Evolutionary conservation across 179 eudicot genomes (phyloP).

Genomic region (Pouteria campechiana): DNA sequence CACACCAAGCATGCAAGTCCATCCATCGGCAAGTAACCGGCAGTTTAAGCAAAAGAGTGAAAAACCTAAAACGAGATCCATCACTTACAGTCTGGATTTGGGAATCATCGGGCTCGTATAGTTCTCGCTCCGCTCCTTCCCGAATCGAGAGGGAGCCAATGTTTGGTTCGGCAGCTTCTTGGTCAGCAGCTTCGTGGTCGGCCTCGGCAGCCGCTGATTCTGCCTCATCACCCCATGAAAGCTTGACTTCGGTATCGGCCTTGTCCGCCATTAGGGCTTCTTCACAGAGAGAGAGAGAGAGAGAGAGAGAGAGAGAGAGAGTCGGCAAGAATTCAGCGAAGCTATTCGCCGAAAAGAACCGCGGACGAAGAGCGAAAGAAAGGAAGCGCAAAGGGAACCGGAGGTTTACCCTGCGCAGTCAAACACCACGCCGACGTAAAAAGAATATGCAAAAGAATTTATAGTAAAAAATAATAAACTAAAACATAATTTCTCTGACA

Average conservation of each 20-base stretch:
- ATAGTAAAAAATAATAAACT: too few species aligned
- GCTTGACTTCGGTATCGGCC: not conserved
- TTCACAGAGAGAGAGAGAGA: not conserved
- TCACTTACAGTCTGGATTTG: slow-evolving; percentile 43
- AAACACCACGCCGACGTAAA: too few species aligned
- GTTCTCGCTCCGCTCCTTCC: slow-evolving; percentile 8
- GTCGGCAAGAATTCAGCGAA: not conserved
- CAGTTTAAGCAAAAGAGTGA: not conserved
- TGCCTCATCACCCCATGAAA: not conserved
- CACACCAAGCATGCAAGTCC: too few species aligned
- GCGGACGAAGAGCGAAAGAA: too few species aligned
- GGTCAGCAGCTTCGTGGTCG: slow-evolving; percentile 12
- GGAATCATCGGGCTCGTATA: slow-evolving; percentile 55
- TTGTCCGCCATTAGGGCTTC: too few species aligned
- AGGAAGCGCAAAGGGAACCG: too few species aligned
- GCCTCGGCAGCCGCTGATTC: slow-evolving; percentile 27
- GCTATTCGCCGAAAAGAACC: too few species aligned
- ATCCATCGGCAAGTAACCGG: not conserved
- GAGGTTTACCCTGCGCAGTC: too few species aligned
- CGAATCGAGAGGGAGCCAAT: slow-evolving; percentile 17
- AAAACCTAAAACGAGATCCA: not conserved
- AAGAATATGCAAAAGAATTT: too few species aligned
- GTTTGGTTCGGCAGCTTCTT: not conserved
- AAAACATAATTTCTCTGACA: too few species aligned
- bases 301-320: not conserved